Percentiles rank a stretch among this genome's conserved stretches.
These are phyloP conservation scores for Dothidotthia symphoricarpi DNA, from an alignment of 2,329 filamentous ascomycete genomes.

Conservation along the genomic window DNA sequence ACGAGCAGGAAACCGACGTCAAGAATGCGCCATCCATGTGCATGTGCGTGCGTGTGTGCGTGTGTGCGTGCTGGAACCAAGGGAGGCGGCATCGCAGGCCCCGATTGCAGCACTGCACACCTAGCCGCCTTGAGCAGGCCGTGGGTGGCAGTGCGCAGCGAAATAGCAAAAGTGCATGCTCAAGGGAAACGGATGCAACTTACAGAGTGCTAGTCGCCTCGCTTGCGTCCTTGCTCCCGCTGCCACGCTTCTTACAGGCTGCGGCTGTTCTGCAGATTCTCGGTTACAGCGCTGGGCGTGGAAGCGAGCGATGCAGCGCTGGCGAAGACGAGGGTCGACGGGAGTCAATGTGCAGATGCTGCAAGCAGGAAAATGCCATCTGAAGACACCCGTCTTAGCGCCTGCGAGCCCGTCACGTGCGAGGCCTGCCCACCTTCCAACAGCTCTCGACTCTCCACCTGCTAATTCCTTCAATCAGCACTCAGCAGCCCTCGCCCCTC, in stretches of 20 bases:
- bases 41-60: not conserved
- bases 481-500: constrained; percentile 12
- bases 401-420: constrained; percentile 2
- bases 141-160: constrained; percentile 18
- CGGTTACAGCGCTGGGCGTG: constrained; percentile 7
- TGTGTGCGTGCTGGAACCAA: not conserved
- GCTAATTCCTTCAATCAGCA: constrained; percentile 12
- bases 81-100: not conserved
- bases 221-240: constrained; percentile 14
- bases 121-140: constrained; percentile 27
- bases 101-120: not conserved
- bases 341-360: not conserved
- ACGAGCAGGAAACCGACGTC: constrained; percentile 10
- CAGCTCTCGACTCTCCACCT: too few relatives aligned
- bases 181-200: too few relatives aligned
- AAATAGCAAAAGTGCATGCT: too few relatives aligned
- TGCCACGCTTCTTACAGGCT: constrained; percentile 10
- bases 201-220: constrained; percentile 4
- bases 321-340: constrained; percentile 3
- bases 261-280: constrained; percentile 10
- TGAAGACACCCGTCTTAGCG: constrained; percentile 1
- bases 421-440: not conserved
- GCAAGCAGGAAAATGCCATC: not conserved
- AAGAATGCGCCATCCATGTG: constrained; percentile 11
- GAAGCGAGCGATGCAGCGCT: constrained; percentile 9